These are phyloP conservation scores for Chondrostereum purpureum DNA, from an alignment of 1,284 basidiomycete genomes.

Conservation along the genomic window DNA sequence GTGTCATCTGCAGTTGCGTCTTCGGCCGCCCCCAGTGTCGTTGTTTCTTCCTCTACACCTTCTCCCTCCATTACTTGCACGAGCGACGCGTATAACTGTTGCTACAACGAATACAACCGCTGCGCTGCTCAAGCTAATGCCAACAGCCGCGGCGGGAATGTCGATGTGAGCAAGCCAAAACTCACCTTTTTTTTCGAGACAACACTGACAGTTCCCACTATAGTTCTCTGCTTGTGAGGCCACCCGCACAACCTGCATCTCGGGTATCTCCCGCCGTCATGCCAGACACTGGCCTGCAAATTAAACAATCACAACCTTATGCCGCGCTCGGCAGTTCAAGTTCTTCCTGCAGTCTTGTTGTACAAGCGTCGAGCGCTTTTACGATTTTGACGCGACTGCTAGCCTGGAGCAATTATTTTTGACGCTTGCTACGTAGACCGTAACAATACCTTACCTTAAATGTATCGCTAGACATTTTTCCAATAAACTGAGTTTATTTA, in stretches of 20 bases:
- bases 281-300: not conserved
- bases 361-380: too few relatives aligned
- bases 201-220: too few relatives aligned
- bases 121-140: constrained; percentile 1
- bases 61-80: not conserved
- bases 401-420: too few relatives aligned
- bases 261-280: too few relatives aligned
- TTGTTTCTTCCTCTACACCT: not conserved
- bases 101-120: constrained; percentile 3
- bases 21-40: not conserved
- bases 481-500: too few relatives aligned
- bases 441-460: not conserved
- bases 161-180: not conserved
- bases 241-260: not conserved
- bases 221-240: not conserved
- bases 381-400: too few relatives aligned
- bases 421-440: not conserved
- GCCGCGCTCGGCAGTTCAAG: too few relatives aligned
- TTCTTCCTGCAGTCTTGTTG: too few relatives aligned
- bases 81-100: constrained; percentile 2
- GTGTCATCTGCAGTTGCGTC: not conserved
- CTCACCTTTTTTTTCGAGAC: not conserved
- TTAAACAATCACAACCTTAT: not conserved
- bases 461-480: too few relatives aligned
- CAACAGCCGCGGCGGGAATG: not conserved